Conservation (phyloP, 129 eudicot species). For the Centaurea solstitialis region DNA sequence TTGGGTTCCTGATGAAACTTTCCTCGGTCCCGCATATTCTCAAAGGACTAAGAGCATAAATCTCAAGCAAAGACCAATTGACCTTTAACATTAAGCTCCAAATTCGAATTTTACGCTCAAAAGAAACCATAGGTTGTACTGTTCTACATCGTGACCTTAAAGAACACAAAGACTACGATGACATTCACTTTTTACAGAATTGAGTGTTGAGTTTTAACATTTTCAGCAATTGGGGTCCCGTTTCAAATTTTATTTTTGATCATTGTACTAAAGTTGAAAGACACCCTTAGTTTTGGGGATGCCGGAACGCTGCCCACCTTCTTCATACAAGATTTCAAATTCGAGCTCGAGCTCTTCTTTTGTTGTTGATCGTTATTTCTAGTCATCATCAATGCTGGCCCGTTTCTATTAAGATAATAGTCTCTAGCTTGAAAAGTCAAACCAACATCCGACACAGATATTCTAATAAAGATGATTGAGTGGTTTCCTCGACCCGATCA, state of each 20-base stretch:
- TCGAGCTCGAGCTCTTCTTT: neutral
- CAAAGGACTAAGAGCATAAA: neutral
- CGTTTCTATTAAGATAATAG: constrained; percentile 19
- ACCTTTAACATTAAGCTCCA: neutral
- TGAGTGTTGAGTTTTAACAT: neutral
- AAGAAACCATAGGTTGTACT: neutral
- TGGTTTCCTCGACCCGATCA: constrained; percentile 22
- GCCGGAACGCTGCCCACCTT: constrained; percentile 34
- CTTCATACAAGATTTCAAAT: constrained; percentile 57
- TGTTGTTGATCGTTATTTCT: constrained; percentile 4
- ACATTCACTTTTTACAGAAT: constrained; percentile 12
- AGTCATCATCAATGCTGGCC: constrained; percentile 7
- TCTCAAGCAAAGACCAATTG: neutral
- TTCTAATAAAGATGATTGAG: neutral
- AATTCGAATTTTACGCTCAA: neutral
- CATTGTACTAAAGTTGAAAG: constrained; percentile 35
- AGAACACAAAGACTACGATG: constrained; percentile 7
- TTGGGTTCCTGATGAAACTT: neutral
- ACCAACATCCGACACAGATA: constrained; percentile 12
- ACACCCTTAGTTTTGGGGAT: constrained; percentile 41
- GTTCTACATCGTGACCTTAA: constrained; percentile 3
- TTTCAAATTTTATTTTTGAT: constrained; percentile 9
- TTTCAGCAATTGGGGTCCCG: neutral
- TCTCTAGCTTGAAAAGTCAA: constrained; percentile 28
- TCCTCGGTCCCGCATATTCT: neutral